Conservation (phyloP, 352 stramenopile species). For the Pythium sp. region DNA sequence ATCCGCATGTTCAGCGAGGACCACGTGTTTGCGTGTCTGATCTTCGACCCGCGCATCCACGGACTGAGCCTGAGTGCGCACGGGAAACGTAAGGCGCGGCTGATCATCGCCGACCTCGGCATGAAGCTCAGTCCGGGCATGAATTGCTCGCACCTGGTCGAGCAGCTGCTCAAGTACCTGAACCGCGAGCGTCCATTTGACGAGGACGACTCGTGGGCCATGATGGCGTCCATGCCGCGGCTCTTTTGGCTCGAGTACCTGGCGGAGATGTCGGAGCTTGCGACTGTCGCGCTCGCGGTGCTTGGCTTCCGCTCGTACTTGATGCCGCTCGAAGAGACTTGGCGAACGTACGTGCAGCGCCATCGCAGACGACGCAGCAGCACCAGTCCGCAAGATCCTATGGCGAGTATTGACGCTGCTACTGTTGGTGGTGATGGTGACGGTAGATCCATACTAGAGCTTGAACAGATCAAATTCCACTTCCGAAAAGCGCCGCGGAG, state of each 20-base stretch:
- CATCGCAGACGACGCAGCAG: background rate
- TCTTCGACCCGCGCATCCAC: constrained; percentile 35
- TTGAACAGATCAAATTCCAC: constrained; percentile 14
- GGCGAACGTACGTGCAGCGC: constrained; percentile 13
- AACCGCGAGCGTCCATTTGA: constrained; percentile 36
- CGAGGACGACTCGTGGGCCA: constrained; percentile 36
- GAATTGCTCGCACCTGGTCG: constrained; percentile 26
- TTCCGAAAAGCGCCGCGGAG: constrained; percentile 4
- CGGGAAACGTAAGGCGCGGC: constrained; percentile 28
- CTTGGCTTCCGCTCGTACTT: constrained; percentile 30
- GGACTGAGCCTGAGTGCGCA: constrained; percentile 30
- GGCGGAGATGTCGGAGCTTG: constrained; percentile 28
- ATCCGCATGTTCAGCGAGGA: constrained; percentile 22
- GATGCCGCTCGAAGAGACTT: constrained; percentile 29
- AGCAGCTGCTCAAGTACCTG: constrained; percentile 38
- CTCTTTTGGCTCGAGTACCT: constrained; percentile 47
- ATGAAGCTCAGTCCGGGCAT: constrained; percentile 15
- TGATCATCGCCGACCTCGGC: constrained; percentile 22
- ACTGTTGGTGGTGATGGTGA: background rate
- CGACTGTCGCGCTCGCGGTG: constrained; percentile 30
- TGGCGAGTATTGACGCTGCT: background rate
- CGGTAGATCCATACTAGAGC: background rate
- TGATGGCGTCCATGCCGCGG: constrained; percentile 37
- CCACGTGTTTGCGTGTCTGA: constrained; percentile 28
- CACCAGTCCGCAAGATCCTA: background rate